A percentile compares a stretch with the other conserved stretches of the same genome.
Conservation (phyloP, 768 basidiomycete species). For the Arthromyces matolae region DNA sequence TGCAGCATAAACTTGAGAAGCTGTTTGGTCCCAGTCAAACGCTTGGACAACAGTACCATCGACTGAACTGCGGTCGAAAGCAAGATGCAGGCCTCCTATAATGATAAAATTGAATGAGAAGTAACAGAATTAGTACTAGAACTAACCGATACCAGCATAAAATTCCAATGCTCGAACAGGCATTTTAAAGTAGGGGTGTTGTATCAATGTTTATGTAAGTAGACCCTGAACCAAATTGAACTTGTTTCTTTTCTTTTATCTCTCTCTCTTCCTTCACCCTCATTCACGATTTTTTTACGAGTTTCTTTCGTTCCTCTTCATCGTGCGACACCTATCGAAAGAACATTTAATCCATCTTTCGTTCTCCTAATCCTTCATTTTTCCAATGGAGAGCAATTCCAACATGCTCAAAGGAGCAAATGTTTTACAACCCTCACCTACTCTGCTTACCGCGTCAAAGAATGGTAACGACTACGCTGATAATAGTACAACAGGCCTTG, state of each 20-base stretch:
- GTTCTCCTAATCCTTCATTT: constrained; percentile 9
- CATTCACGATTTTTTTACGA: neutral
- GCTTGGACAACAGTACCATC: constrained; percentile 53
- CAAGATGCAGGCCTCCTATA: constrained; percentile 70
- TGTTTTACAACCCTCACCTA: neutral
- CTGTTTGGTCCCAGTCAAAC: constrained; percentile 82
- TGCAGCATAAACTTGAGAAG: constrained; percentile 63
- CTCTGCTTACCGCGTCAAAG: constrained; percentile 7
- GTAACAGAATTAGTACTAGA: too few relatives aligned
- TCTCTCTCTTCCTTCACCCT: constrained; percentile 11
- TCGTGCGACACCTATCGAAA: constrained; percentile 14
- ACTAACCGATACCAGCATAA: constrained; percentile 74
- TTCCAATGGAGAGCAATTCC: constrained; percentile 4
- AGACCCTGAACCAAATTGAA: constrained; percentile 8
- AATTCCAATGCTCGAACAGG: constrained; percentile 53
- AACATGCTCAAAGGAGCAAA: constrained; percentile 3
- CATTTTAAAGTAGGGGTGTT: constrained; percentile 16
- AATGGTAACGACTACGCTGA: constrained; percentile 4
- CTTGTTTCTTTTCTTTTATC: constrained; percentile 17
- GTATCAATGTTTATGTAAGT: constrained; percentile 13
- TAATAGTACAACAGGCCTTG: constrained; percentile 2
- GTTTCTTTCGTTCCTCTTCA: too few relatives aligned
- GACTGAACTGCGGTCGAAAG: constrained; percentile 50
- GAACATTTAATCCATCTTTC: constrained; percentile 5
- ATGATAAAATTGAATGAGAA: too few relatives aligned